These are phyloP conservation scores for Ulota crispa DNA, from an alignment of 225 moss, liverwort and hornwort genomes.

Conservation along the genomic window DNA sequence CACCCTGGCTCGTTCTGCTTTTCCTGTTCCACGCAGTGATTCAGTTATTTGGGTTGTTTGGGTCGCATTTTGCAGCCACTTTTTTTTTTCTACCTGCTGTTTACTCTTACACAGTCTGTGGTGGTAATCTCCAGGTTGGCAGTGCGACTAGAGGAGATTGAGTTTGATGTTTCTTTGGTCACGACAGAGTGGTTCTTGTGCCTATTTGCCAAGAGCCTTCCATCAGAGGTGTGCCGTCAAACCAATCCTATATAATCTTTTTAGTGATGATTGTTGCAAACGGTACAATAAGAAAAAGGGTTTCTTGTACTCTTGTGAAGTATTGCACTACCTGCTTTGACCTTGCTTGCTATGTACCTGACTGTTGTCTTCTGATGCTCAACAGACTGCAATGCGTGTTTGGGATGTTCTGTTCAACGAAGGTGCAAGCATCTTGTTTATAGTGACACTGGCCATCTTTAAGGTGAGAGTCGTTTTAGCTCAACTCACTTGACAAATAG, in stretches of 20 bases:
- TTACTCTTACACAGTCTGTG: constrained; percentile 6
- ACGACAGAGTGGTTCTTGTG: constrained; percentile 99
- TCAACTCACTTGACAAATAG: not conserved
- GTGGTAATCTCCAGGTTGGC: constrained; percentile 71
- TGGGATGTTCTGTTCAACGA: constrained; percentile 99
- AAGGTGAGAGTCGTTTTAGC: constrained; percentile 59
- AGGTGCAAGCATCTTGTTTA: constrained; percentile 90
- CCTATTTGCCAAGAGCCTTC: constrained; percentile 94
- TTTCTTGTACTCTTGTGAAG: not conserved
- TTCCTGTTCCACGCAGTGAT: not conserved
- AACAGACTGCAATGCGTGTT: constrained; percentile 91
- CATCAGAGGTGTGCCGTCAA: constrained; percentile 70
- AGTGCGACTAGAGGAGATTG: constrained; percentile 81
- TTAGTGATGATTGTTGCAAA: constrained; percentile 1
- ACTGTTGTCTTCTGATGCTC: not conserved
- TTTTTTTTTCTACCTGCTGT: not conserved
- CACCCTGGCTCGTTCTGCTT: not conserved
- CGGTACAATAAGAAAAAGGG: not conserved
- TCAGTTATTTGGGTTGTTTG: not conserved
- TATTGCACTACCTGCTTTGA: not conserved
- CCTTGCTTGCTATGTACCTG: constrained; percentile 12
- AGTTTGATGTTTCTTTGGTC: constrained; percentile 94
- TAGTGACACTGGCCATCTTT: constrained; percentile 91
- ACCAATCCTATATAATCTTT: not conserved
- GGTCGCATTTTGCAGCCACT: not conserved